Evolutionary conservation across 805 yeast species (phyloP).

Genomic region (Candida suzukii): DNA sequence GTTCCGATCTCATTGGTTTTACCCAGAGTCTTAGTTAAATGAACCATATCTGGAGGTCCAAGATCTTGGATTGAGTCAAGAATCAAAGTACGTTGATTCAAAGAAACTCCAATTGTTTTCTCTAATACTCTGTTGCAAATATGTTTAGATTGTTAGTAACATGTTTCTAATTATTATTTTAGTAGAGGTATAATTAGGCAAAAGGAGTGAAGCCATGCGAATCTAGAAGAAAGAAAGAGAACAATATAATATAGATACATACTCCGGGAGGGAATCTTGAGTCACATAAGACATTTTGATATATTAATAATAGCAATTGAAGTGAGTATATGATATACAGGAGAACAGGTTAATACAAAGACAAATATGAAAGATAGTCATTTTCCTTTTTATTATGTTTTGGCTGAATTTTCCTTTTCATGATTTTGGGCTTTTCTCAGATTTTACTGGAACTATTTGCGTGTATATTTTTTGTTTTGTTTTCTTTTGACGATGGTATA

Average conservation of each 20-base stretch:
- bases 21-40: constrained; percentile 32
- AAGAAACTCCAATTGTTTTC: constrained; percentile 37
- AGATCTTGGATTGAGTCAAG: constrained; percentile 53
- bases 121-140: constrained; percentile 42
- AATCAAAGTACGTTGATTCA: constrained; percentile 58
- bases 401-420: too few relatives aligned
- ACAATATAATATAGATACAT: constrained; percentile 18
- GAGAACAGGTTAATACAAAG: too few relatives aligned
- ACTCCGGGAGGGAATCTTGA: constrained; percentile 62
- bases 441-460: too few relatives aligned
- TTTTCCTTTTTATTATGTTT: too few relatives aligned
- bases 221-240: not conserved
- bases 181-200: too few relatives aligned
- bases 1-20: constrained; percentile 50
- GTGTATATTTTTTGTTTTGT: too few relatives aligned
- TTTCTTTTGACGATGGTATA: too few relatives aligned
- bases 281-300: constrained; percentile 31
- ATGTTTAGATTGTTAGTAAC: constrained; percentile 8
- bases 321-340: too few relatives aligned
- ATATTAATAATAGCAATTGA: too few relatives aligned
- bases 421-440: too few relatives aligned
- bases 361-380: too few relatives aligned
- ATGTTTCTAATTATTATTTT: not conserved
- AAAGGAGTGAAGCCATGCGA: not conserved
- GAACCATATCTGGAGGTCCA: constrained; percentile 67